Percentiles rank a stretch among this genome's conserved stretches.
phyloP scores from a whole-genome alignment of 2,329 filamentous ascomycete species.

The Tympanopsis confertula region DNA sequence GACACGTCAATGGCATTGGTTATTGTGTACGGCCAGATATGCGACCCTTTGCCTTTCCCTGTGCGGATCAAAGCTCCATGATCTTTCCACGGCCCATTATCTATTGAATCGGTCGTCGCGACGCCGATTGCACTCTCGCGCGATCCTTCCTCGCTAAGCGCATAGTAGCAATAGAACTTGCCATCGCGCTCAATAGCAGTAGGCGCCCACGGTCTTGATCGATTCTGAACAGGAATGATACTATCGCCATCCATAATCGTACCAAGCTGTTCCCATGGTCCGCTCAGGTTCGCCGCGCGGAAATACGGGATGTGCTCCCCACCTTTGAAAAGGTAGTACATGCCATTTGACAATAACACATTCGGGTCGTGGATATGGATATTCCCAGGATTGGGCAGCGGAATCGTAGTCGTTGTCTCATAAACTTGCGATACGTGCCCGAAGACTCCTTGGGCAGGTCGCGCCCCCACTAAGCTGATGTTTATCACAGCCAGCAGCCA shows the following conservation, averaged over 20 bases:
- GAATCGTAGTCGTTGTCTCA: too few relatives aligned
- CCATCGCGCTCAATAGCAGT: conserved; percentile 14
- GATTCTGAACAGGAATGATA: conserved; percentile 15
- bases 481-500: too few relatives aligned
- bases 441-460: too few relatives aligned
- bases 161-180: conserved; percentile 22
- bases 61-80: conserved; percentile 20
- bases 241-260: conserved; percentile 16
- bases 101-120: conserved; percentile 14
- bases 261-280: conserved; percentile 18
- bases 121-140: conserved; percentile 21
- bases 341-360: conserved; percentile 13
- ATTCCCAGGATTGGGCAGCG: conserved; percentile 4
- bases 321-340: conserved; percentile 20
- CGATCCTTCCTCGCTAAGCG: conserved; percentile 13
- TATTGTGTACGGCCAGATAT: conserved; percentile 15
- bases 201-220: conserved; percentile 19
- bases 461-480: too few relatives aligned
- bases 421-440: too few relatives aligned
- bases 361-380: conserved; percentile 17
- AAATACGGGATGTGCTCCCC: conserved; percentile 13
- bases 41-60: conserved; percentile 10
- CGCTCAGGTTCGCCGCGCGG: conserved; percentile 12
- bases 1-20: conserved; percentile 21
- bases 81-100: conserved; percentile 16